Conservation (phyloP, 139 green algal species). For the Desmodesmus armatus region DNA sequence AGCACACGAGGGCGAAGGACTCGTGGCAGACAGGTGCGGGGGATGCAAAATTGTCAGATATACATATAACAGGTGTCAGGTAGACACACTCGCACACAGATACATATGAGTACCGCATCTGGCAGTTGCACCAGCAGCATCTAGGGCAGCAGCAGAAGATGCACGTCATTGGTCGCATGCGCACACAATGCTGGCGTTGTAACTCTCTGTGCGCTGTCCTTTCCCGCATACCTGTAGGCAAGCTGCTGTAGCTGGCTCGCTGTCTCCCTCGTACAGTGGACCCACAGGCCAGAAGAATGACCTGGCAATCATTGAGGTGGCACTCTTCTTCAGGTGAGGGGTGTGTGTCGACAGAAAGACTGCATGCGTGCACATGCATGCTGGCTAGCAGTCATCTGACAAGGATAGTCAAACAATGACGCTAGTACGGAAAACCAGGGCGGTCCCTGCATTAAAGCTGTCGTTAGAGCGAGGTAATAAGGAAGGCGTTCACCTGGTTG, state of each 20-base stretch:
- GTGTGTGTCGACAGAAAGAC: no score
- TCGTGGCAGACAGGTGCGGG: constrained; percentile 67
- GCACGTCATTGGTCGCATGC: background rate
- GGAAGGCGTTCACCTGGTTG: no score
- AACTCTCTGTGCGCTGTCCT: background rate
- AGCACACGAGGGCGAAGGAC: constrained; percentile 81
- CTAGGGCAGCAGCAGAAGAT: background rate
- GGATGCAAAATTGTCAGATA: no score
- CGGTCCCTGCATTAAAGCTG: constrained; percentile 63
- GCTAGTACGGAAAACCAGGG: no score
- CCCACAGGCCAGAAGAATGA: constrained; percentile 50
- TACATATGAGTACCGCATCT: no score
- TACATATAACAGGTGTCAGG: no score
- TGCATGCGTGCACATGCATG: no score
- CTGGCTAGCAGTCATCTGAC: no score
- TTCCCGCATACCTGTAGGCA: background rate
- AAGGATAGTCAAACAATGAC: no score
- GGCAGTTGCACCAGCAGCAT: background rate
- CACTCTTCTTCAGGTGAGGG: constrained; percentile 80
- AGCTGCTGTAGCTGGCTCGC: constrained; percentile 43
- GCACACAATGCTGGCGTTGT: background rate
- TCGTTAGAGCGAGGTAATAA: background rate
- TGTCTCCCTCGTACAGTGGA: background rate
- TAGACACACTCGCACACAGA: no score
- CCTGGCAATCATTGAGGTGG: constrained; percentile 78